These are phyloP conservation scores for Babjeviella inositovora DNA, from an alignment of 805 yeast species.

Conservation along the genomic window DNA sequence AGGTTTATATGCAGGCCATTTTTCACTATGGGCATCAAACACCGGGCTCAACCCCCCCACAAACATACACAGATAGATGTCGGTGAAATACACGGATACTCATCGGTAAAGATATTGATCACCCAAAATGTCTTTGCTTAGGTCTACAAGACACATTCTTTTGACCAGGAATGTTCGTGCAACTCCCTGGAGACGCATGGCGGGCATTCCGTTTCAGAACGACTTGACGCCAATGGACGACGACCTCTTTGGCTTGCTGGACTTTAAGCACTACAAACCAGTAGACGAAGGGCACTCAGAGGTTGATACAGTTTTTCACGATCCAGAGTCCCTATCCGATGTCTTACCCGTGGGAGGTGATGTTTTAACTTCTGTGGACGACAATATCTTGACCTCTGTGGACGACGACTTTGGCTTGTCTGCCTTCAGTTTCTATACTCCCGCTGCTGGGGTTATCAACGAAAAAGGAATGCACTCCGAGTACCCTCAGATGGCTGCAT, in stretches of 20 bases:
- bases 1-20: neutral
- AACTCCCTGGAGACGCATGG: conserved; percentile 5
- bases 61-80: neutral
- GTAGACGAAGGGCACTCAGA: conserved; percentile 1
- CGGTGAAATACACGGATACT: no score
- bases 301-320: no score
- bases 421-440: no score
- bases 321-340: no score
- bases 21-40: neutral
- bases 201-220: conserved; percentile 21
- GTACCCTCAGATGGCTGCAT: no score
- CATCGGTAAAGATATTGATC: neutral
- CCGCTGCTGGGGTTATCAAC: no score
- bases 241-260: conserved; percentile 18
- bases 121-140: neutral
- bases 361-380: no score
- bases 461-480: no score
- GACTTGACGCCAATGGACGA: conserved; percentile 15
- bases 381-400: no score
- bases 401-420: no score
- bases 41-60: conserved; percentile 1
- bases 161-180: neutral
- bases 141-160: no score
- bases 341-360: no score
- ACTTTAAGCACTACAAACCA: conserved; percentile 16